Conservation (phyloP, 306 rosid species). For the Comarum palustre region DNA sequence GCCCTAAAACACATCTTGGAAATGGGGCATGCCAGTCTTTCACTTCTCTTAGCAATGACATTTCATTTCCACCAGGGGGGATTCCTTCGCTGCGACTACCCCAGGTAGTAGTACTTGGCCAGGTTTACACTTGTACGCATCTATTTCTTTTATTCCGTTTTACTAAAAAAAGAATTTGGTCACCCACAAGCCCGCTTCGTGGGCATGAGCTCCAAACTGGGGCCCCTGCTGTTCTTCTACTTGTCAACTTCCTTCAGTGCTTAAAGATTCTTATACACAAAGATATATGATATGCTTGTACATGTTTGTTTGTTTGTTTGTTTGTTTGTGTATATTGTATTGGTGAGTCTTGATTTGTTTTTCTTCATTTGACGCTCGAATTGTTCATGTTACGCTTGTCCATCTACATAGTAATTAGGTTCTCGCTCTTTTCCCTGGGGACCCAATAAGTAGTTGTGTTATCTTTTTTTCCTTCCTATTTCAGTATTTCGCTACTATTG, state of each 20-base stretch:
- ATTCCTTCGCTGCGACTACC: constrained; percentile 72
- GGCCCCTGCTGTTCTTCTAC: background rate
- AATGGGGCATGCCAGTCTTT: constrained; percentile 66
- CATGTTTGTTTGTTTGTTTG: background rate
- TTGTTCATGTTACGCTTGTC: background rate
- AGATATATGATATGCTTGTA: background rate
- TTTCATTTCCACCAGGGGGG: constrained; percentile 77
- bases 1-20: constrained; percentile 56
- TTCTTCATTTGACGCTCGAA: background rate
- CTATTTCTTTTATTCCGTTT: background rate
- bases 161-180: background rate
- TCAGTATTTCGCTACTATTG: constrained; percentile 13
- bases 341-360: background rate
- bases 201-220: background rate
- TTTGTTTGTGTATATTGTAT: background rate
- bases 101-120: constrained; percentile 64
- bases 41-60: constrained; percentile 53
- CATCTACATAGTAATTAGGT: background rate
- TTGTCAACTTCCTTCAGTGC: background rate
- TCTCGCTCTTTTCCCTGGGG: background rate
- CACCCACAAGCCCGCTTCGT: background rate
- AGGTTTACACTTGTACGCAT: constrained; percentile 2
- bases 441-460: background rate
- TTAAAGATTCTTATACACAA: background rate
- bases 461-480: background rate